Evolutionary conservation across 768 basidiomycete genomes (phyloP).

Genomic region (Tremella fuciformis): DNA sequence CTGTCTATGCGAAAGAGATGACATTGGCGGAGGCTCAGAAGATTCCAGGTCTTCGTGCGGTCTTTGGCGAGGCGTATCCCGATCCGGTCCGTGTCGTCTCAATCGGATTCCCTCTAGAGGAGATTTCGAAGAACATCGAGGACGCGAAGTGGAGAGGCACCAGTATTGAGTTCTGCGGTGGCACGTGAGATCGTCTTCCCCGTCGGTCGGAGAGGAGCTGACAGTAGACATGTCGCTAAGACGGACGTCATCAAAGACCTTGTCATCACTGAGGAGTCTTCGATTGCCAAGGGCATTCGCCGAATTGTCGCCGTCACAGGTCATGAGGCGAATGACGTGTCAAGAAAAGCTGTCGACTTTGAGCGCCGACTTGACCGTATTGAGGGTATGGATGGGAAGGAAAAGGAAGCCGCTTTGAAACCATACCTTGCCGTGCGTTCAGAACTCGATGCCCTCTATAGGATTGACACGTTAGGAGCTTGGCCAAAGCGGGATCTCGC

Average conservation of each 20-base stretch:
- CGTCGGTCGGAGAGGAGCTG: background rate
- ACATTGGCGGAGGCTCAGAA: slow-evolving; percentile 71
- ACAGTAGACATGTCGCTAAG: slow-evolving; percentile 77
- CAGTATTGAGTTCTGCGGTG: slow-evolving; percentile 96
- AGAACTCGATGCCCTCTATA: background rate
- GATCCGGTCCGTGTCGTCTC: slow-evolving; percentile 95
- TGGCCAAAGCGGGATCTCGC: slow-evolving; percentile 81
- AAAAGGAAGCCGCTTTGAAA: slow-evolving; percentile 86
- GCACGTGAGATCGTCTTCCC: slow-evolving; percentile 66
- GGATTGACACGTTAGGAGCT: slow-evolving; percentile 63
- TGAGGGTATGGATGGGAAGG: slow-evolving; percentile 64
- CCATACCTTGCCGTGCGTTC: slow-evolving; percentile 56
- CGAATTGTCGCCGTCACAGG: slow-evolving; percentile 93
- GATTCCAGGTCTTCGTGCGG: slow-evolving; percentile 91
- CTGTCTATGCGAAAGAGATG: slow-evolving; percentile 83
- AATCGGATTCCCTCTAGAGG: slow-evolving; percentile 80
- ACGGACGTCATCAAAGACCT: slow-evolving; percentile 97
- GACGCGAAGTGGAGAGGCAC: slow-evolving; percentile 88
- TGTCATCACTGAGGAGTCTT: slow-evolving; percentile 89
- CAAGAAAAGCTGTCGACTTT: slow-evolving; percentile 64
- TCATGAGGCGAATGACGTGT: slow-evolving; percentile 81
- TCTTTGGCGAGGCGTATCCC: slow-evolving; percentile 96
- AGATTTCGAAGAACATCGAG: slow-evolving; percentile 77
- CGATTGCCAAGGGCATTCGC: slow-evolving; percentile 96
- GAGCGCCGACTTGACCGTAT: slow-evolving; percentile 64